A percentile compares a stretch with the other conserved stretches of the same genome.
phyloP scores from a whole-genome alignment of 257 asterid genomes.

The Eucommia ulmoides region DNA sequence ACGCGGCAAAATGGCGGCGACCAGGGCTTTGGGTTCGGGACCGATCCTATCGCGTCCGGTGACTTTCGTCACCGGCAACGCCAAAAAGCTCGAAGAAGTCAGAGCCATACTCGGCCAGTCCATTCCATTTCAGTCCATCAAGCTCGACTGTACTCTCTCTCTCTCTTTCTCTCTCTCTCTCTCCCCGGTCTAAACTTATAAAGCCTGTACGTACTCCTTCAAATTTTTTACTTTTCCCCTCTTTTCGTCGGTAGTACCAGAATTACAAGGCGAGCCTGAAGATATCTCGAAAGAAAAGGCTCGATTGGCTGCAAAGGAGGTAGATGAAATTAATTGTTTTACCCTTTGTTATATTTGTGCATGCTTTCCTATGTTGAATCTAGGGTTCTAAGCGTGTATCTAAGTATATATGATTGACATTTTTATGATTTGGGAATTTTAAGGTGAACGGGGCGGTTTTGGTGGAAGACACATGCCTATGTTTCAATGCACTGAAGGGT shows the following conservation, averaged over 20 bases:
- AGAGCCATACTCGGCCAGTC: background rate
- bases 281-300: constrained; percentile 92
- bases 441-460: constrained; percentile 96
- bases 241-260: constrained; percentile 46
- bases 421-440: constrained; percentile 16
- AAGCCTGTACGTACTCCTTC: background rate
- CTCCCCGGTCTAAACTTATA: too few relatives aligned
- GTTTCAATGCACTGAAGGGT: constrained; percentile 90
- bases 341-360: too few relatives aligned
- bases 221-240: background rate
- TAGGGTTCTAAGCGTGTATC: background rate
- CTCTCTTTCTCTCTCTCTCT: background rate
- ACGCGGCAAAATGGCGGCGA: background rate
- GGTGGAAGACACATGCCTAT: constrained; percentile 98
- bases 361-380: background rate
- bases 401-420: background rate
- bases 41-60: background rate
- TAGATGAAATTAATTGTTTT: constrained; percentile 5
- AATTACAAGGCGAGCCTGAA: constrained; percentile 94
- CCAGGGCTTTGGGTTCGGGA: background rate
- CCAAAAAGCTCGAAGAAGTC: background rate
- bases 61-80: background rate
- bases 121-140: background rate
- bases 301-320: constrained; percentile 83
- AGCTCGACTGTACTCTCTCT: background rate